Evolutionary conservation across 2,329 filamentous ascomycete species (phyloP), one percentile per base, ranked within the genome.

Genomic region (Pseudocercospora cruenta): DNA sequence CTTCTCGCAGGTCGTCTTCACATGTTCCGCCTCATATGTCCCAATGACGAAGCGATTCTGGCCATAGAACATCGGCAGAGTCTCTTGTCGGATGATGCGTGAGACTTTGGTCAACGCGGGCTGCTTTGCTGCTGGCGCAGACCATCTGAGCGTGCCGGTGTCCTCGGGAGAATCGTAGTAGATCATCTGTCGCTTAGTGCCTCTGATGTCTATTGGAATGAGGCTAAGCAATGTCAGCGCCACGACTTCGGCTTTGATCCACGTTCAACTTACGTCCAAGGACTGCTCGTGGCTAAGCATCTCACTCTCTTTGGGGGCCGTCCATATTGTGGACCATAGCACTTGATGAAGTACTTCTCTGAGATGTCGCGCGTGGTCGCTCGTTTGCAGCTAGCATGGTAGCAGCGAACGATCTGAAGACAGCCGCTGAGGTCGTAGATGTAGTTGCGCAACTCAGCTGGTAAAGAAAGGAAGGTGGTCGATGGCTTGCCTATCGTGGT

Each of bases 31-130:
- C 36, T 39, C 2, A 16, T 39, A 5, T 3, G 36, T n/a, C 36
- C 36, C 16, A 14, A 39, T n/a, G 14, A 39, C 36, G 47, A 68
- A 66, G n/a, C 58, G 58, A 16, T 66, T 68, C 45, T 45, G 61
- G 6, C 67, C 64, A 54, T 66, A 68, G 33, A 66, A 68, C 60
- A 68, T 66, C 10, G 64, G 64, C 3, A 68, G 12, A n/a, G 67
- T 66, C 5, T 68, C 67, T 21, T 47, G 57, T 31, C 67, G 60
- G 39, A 68, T 60, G 21, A 55, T 51, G 16, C 61, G 64, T 39
- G 60, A 68, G 33, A 68, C 63, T 49, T 58, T 59, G 9, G 67
- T 68, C 16, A 68, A 61, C 24, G 65, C 60, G 12, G 67, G 67
- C 36, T 39, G 36, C 14, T n/a, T 39, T n/a, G 36, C 36, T 39